These are phyloP conservation scores for Brassica hybrid DNA, from an alignment of 441 rosid genomes.

Conservation along the genomic window DNA sequence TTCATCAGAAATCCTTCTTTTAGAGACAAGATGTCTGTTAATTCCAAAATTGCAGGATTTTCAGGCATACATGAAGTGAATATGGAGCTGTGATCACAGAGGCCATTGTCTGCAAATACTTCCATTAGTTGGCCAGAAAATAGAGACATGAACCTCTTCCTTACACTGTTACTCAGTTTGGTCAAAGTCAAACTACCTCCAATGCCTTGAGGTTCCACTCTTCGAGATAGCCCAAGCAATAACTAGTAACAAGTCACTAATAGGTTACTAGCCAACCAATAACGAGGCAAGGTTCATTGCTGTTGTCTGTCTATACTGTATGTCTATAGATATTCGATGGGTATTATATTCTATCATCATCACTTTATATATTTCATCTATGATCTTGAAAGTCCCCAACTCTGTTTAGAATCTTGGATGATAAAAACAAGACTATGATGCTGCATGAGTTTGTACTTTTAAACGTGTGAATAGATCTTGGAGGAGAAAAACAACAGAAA, in stretches of 20 bases:
- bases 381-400: conserved; percentile 2
- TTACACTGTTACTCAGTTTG: too few species aligned
- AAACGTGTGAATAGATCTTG: conserved; percentile 18
- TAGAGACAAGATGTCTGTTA: too few species aligned
- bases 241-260: background rate
- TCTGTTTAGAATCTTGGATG: background rate
- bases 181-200: too few species aligned
- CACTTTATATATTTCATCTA: background rate
- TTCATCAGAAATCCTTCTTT: too few species aligned
- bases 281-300: background rate
- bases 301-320: background rate
- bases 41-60: too few species aligned
- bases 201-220: too few species aligned
- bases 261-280: background rate
- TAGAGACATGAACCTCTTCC: too few species aligned
- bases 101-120: too few species aligned
- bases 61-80: too few species aligned
- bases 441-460: background rate
- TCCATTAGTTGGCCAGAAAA: too few species aligned
- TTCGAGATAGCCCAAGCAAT: too few species aligned
- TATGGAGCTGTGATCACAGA: too few species aligned
- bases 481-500: conserved; percentile 16
- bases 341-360: background rate
- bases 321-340: background rate
- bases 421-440: conserved; percentile 3